phyloP scores from a whole-genome alignment of 2,329 filamentous ascomycete genomes.

The Sporothrix humicola region DNA sequence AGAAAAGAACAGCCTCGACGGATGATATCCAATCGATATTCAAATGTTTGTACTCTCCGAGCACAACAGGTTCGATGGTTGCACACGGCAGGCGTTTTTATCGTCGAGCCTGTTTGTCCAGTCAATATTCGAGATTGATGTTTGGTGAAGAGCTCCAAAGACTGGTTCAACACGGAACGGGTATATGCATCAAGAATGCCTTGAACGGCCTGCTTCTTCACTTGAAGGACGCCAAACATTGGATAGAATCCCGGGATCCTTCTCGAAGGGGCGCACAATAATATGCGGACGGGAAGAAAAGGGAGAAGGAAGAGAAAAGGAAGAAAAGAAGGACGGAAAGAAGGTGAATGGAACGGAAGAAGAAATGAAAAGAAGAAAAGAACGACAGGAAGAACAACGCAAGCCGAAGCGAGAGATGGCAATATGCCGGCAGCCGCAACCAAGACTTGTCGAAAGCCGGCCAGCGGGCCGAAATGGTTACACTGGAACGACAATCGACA shows the following conservation, averaged over 20 bases:
- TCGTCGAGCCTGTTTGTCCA: slow-evolving; percentile 1
- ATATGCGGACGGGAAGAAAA: background rate
- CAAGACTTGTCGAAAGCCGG: background rate
- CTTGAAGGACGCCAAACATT: background rate
- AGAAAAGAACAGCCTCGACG: background rate
- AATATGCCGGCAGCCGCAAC: slow-evolving; percentile 12
- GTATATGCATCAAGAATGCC: background rate
- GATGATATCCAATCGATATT: background rate
- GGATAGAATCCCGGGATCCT: background rate
- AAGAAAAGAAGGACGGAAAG: too few species aligned
- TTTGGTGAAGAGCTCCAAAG: background rate
- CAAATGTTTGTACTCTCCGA: background rate
- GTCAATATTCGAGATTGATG: too few species aligned
- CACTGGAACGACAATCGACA: background rate
- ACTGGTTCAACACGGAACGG: background rate
- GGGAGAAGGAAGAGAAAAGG: background rate
- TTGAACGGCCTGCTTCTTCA: too few species aligned
- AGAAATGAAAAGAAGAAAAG: background rate
- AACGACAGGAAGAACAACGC: background rate
- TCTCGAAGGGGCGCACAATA: background rate
- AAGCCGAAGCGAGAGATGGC: background rate
- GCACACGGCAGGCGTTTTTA: background rate
- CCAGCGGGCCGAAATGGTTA: slow-evolving; percentile 9
- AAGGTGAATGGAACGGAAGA: too few species aligned
- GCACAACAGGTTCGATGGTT: background rate